Percentiles rank a stretch among this genome's conserved stretches.
phyloP scores from a whole-genome alignment of 108 stramenopile genomes.

The Schizochytrium sp. region DNA sequence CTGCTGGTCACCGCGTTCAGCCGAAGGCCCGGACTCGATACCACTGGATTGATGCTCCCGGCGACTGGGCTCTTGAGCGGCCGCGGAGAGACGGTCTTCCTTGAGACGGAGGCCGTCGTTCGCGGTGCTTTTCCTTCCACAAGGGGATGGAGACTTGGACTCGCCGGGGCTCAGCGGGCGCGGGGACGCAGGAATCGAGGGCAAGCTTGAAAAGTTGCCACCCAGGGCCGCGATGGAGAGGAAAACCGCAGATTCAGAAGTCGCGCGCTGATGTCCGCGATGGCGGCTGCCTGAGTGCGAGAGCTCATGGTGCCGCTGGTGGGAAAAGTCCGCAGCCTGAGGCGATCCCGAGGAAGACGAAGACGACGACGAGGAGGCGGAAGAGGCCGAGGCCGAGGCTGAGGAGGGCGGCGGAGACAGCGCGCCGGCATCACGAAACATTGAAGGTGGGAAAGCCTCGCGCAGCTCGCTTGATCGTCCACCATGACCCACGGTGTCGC shows the following conservation, averaged over 20 bases:
- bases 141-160: not conserved
- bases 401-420: not conserved
- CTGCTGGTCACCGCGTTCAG: not conserved
- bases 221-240: not conserved
- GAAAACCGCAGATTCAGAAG: not conserved
- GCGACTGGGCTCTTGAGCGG: not conserved
- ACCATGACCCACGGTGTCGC: too few relatives aligned
- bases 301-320: not conserved
- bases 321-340: not conserved
- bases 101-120: not conserved
- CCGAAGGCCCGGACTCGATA: not conserved
- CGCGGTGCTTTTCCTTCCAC: not conserved
- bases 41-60: not conserved
- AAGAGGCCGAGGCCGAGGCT: not conserved
- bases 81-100: not conserved
- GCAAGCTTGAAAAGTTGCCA: not conserved
- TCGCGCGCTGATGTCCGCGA: not conserved
- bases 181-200: not conserved
- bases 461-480: not conserved
- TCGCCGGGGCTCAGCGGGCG: not conserved
- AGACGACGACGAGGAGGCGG: not conserved
- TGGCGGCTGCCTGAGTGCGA: not conserved
- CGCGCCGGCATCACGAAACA: not conserved
- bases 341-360: not conserved
- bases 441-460: not conserved